Percentiles rank a stretch among this genome's conserved stretches.
These are phyloP conservation scores for Gymnopilus junonius DNA, from an alignment of 768 basidiomycete genomes.

Conservation along the genomic window DNA sequence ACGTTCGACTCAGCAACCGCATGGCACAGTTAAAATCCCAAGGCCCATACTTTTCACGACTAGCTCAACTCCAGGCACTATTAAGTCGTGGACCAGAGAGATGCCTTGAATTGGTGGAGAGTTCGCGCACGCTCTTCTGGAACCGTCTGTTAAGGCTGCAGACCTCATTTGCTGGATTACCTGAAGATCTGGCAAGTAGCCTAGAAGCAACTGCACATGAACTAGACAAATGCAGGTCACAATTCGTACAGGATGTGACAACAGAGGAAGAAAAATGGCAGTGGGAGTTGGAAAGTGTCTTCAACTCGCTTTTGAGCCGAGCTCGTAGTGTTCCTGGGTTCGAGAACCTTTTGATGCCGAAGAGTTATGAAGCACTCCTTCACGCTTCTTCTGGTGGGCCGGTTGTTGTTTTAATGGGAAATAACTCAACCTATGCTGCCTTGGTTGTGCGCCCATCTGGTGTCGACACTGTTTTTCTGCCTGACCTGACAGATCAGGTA, in stretches of 20 bases:
- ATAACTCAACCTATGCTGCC: constrained; percentile 14
- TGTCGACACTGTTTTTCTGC: constrained; percentile 10
- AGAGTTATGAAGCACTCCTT: constrained; percentile 6
- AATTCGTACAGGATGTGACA: background rate
- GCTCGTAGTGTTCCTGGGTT: constrained; percentile 12
- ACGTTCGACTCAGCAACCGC: constrained; percentile 6
- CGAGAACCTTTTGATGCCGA: constrained; percentile 13
- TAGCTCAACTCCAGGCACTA: constrained; percentile 13
- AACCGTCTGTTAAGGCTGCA: constrained; percentile 14
- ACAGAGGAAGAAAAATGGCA: constrained; percentile 9
- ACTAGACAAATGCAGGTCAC: constrained; percentile 11
- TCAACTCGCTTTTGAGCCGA: background rate
- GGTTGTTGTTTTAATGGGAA: constrained; percentile 11
- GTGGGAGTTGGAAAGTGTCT: constrained; percentile 11
- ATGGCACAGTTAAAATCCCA: constrained; percentile 7
- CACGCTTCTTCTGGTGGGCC: constrained; percentile 6
- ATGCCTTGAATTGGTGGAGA: constrained; percentile 17
- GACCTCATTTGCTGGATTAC: constrained; percentile 14
- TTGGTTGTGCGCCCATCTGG: constrained; percentile 8
- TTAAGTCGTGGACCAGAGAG: constrained; percentile 14
- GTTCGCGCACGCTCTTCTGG: constrained; percentile 14
- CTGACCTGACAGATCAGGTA: background rate
- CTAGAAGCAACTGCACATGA: constrained; percentile 4
- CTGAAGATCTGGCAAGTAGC: constrained; percentile 2
- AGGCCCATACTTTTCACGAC: constrained; percentile 6